Conservation (phyloP, 2,329 filamentous ascomycete genomes). For the Elsinoe perseae region DNA sequence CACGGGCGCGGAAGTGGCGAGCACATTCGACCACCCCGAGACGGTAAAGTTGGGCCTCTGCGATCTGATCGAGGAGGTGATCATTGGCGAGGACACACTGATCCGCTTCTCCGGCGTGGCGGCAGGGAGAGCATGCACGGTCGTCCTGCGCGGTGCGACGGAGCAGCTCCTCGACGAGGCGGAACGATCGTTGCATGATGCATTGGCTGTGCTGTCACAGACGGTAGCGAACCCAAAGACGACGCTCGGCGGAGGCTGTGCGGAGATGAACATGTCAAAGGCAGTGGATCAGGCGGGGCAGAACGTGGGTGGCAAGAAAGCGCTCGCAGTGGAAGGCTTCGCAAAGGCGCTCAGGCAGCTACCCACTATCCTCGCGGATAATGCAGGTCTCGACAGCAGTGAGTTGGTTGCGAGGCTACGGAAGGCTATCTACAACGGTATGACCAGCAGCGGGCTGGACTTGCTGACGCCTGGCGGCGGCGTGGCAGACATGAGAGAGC, state of each 20-base stretch:
- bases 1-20: slow-evolving; percentile 93
- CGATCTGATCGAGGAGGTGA: slow-evolving; percentile 93
- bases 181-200: slow-evolving; percentile 91
- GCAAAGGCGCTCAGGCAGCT: slow-evolving; percentile 83
- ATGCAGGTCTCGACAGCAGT: slow-evolving; percentile 90
- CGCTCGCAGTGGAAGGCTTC: slow-evolving; percentile 85
- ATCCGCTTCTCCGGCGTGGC: slow-evolving; percentile 97
- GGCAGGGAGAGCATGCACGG: slow-evolving; percentile 88
- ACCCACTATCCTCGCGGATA: slow-evolving; percentile 94
- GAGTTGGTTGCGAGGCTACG: slow-evolving; percentile 86
- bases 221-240: slow-evolving; percentile 91
- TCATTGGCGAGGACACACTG: slow-evolving; percentile 94
- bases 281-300: slow-evolving; percentile 90
- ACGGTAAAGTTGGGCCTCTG: slow-evolving; percentile 94
- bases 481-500: slow-evolving; percentile 88
- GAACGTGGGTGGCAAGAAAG: slow-evolving; percentile 93
- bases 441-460: slow-evolving; percentile 87
- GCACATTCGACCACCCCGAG: slow-evolving; percentile 96
- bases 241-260: slow-evolving; percentile 89
- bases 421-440: slow-evolving; percentile 89
- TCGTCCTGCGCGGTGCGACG: slow-evolving; percentile 90
- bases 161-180: slow-evolving; percentile 96
- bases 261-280: slow-evolving; percentile 99
- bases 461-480: slow-evolving; percentile 82
- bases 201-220: slow-evolving; percentile 89